Percentiles rank a stretch among this genome's conserved stretches.
phyloP scores from a whole-genome alignment of 805 yeast genomes.

The Blastobotrys parvus region DNA sequence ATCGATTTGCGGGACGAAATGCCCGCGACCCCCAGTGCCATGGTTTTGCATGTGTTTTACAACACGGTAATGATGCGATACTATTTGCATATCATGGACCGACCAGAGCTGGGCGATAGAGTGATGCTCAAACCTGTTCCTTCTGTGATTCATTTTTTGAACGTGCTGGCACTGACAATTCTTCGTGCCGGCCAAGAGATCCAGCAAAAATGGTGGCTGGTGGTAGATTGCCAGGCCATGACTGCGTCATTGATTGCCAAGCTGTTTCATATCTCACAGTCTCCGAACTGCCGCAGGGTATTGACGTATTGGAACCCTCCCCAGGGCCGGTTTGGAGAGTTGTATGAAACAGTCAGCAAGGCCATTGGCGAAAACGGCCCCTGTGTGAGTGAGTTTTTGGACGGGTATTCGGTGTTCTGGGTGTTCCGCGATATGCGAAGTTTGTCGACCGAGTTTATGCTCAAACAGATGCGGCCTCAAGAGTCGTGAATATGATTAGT shows the following conservation, averaged over 20 bases:
- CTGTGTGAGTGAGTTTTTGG: not conserved
- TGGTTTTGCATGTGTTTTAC: not conserved
- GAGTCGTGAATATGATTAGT: too few species aligned
- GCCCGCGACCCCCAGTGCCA: not conserved
- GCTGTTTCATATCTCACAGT: not conserved
- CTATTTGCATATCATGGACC: not conserved
- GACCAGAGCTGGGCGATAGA: not conserved
- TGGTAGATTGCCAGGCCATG: not conserved
- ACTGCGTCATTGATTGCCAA: not conserved
- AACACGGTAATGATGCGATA: not conserved
- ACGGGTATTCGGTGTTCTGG: not conserved
- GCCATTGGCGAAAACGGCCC: not conserved
- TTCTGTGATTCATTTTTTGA: not conserved
- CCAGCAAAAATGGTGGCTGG: not conserved
- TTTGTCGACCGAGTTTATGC: too few species aligned
- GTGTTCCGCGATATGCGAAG: not conserved
- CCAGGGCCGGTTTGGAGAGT: not conserved
- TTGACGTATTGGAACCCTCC: not conserved
- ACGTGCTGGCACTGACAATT: not conserved
- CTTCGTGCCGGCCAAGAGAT: not conserved
- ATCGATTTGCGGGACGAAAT: not conserved
- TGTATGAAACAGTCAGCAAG: not conserved
- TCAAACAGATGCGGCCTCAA: too few species aligned
- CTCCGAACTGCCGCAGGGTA: not conserved
- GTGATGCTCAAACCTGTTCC: not conserved